A percentile compares a stretch with the other conserved stretches of the same genome.
Evolutionary conservation across 148 eudicot species (phyloP).

Genomic region (Vaccinium vitisidaea): DNA sequence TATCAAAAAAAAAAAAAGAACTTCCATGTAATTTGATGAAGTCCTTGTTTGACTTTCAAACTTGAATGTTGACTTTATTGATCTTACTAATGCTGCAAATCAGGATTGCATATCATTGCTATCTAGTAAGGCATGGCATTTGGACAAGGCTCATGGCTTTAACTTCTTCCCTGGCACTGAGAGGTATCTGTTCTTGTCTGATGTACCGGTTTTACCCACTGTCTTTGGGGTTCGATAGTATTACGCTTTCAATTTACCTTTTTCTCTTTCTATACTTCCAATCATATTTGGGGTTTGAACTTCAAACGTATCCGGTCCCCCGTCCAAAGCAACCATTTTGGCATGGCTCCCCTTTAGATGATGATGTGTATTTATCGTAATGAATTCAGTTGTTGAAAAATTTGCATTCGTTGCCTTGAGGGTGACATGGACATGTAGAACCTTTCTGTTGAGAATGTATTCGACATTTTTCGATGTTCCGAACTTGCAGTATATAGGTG

Average conservation of each 20-base stretch:
- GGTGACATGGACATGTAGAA: neutral
- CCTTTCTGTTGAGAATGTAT: neutral
- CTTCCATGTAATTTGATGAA: constrained; percentile 3
- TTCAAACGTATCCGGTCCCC: too few species aligned
- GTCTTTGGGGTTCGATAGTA: neutral
- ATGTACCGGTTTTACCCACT: neutral
- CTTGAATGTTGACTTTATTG: neutral
- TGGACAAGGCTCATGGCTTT: constrained; percentile 90
- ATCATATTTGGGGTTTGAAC: too few species aligned
- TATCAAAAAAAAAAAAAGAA: neutral
- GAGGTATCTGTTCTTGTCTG: constrained; percentile 41
- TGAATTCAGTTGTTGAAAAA: neutral
- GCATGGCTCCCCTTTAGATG: neutral
- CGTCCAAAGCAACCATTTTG: neutral
- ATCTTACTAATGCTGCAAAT: constrained; percentile 18
- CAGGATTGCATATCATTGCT: constrained; percentile 79
- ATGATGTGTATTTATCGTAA: neutral
- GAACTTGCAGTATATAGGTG: neutral
- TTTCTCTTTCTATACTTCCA: neutral
- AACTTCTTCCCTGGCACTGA: constrained; percentile 97
- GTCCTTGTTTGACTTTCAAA: constrained; percentile 1
- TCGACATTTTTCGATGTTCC: neutral
- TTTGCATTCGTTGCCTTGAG: constrained; percentile 5
- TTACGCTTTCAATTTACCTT: neutral
- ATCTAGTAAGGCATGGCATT: constrained; percentile 79